Base-by-base conservation (phyloP, 225 moss, liverwort and hornwort genomes). In the Pseudoscleropodium purum region DNA sequence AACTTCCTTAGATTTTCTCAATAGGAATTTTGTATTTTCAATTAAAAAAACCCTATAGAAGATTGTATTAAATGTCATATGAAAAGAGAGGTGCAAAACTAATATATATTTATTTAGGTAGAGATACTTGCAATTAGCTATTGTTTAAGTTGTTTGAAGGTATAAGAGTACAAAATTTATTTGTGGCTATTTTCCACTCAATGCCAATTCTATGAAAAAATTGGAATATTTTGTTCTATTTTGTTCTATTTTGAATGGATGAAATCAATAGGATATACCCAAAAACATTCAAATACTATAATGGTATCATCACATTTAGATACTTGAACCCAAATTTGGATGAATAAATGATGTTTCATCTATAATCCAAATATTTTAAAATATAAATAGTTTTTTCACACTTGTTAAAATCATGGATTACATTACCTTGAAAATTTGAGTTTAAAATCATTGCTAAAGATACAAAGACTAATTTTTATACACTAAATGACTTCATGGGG, bases 401-500 rank as follows among this genome's bases (percentile, higher is more conserved):
- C 5, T 0, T 8, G 1, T 23, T 2, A 49, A 34, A 13, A 52
- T 76, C 0, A 2, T 13, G 11, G 7, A 34, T 34, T 12, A 51
- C 14, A 51, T 34, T 13, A 34, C 1, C 2, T 51, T 76, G 1
- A 34, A 33, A 51, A 34, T 47, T 51, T 20, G 20, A 21, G 3
- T 21, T 51, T 5, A 13, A 51, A 34, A 51, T 34, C 0, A 2
- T 13, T 76, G 5, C 5, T 75, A 13, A 33, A 49, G 20, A 33
- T 1, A 47, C 1, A 1, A 34, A 76, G 51, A 76, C 3, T 33
- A 51, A 33, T 51, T 51, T 51, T 21, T 13, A 0, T 51, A 5
- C 5, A 34, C 0, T 1, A 1, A 2, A 34, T 20, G 33, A 76
- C 13, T 51, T 20, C 0, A 33, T 20, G 0, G 7, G 33, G 7